Percentiles rank a stretch among this genome's conserved stretches.
Conservation (phyloP, 257 asterid species). For the Solanum sparsipilum region DNA sequence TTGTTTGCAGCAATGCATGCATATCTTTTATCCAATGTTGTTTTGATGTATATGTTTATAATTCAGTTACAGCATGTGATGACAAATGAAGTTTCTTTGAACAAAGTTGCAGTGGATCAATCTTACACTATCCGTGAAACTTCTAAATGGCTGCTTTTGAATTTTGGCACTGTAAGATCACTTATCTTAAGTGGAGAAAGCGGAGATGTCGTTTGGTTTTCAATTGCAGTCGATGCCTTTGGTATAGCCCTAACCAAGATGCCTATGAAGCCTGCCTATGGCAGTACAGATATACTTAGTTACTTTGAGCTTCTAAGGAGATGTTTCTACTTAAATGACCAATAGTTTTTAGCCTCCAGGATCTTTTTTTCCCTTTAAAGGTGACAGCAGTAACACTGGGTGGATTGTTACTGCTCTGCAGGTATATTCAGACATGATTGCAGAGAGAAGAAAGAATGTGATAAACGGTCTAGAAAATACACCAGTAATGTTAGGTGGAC, state of each 20-base stretch:
- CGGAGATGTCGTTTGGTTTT: neutral
- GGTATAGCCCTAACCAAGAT: neutral
- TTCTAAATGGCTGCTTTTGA: neutral
- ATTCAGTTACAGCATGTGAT: neutral
- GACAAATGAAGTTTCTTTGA: neutral
- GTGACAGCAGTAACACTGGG: neutral
- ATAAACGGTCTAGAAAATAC: constrained; percentile 60
- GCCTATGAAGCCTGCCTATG: neutral
- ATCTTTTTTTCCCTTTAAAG: neutral
- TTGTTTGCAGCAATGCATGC: neutral
- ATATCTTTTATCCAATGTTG: neutral
- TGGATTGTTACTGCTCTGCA: neutral
- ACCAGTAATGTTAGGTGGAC: neutral
- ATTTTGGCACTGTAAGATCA: neutral
- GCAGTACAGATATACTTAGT: neutral
- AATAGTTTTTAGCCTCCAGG: neutral
- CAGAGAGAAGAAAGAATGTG: constrained; percentile 54
- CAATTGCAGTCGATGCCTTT: neutral
- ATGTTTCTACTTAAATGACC: neutral
- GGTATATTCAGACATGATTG: constrained; percentile 69
- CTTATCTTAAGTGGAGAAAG: neutral
- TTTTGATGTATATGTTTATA: neutral
- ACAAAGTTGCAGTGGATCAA: neutral
- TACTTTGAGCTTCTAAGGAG: neutral
- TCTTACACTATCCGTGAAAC: neutral